These are phyloP conservation scores for Trichoderma afroharzianum DNA, from an alignment of 2,329 filamentous ascomycete genomes.

Conservation along the genomic window DNA sequence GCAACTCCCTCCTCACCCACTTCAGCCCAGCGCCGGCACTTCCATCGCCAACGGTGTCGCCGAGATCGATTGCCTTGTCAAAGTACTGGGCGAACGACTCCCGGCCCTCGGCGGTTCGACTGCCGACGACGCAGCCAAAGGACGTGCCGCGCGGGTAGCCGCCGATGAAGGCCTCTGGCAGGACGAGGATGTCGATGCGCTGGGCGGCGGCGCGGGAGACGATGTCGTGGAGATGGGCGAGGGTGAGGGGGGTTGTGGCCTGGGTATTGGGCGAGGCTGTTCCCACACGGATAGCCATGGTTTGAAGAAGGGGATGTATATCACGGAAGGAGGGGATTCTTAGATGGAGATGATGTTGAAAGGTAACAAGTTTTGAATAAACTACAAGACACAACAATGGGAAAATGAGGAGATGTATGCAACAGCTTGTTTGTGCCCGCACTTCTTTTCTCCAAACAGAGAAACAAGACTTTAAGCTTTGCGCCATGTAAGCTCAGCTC, in stretches of 20 bases:
- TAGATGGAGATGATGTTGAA: neutral
- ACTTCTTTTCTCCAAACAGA: neutral
- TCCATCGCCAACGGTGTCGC: constrained; percentile 62
- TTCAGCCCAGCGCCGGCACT: constrained; percentile 64
- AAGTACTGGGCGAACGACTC: constrained; percentile 84
- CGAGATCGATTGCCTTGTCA: constrained; percentile 73
- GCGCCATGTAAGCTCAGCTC: constrained; percentile 7
- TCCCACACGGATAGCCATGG: constrained; percentile 46
- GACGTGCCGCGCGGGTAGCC: constrained; percentile 80
- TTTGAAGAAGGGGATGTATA: neutral
- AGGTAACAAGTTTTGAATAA: neutral
- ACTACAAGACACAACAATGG: neutral
- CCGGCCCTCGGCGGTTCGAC: constrained; percentile 63
- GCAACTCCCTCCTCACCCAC: constrained; percentile 64
- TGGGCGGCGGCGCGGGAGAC: constrained; percentile 58
- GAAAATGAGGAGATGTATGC: neutral
- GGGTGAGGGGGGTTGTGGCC: constrained; percentile 54
- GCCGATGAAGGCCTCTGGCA: constrained; percentile 88
- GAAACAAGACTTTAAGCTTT: neutral
- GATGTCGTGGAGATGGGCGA: constrained; percentile 61
- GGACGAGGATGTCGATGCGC: constrained; percentile 67
- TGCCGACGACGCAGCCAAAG: constrained; percentile 74
- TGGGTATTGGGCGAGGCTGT: constrained; percentile 54
- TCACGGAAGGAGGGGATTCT: neutral
- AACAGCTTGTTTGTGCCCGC: neutral